phyloP scores from a whole-genome alignment of 2,329 filamentous ascomycete species.

The Cadophora sp. region DNA sequence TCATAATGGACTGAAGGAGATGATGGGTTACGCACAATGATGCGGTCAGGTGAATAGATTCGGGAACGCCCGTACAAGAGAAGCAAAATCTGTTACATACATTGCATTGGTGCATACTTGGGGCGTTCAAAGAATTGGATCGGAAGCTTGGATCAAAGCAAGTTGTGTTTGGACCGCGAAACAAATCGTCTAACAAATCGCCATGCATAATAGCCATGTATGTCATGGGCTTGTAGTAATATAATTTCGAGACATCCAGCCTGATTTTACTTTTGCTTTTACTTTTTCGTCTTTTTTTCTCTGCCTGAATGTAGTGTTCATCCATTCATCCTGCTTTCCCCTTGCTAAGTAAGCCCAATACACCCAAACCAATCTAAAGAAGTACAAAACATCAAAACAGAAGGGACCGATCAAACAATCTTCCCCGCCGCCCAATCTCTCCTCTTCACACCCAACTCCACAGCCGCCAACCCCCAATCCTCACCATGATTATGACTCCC shows the following conservation, averaged over 20 bases:
- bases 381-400: neutral
- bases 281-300: neutral
- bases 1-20: constrained; percentile 42
- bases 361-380: constrained; percentile 7
- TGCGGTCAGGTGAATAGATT: constrained; percentile 29
- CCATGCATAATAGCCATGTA: constrained; percentile 9
- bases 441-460: constrained; percentile 91
- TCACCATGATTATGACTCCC: constrained; percentile 97
- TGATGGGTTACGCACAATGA: constrained; percentile 41
- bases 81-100: constrained; percentile 28
- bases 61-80: constrained; percentile 4
- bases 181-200: neutral
- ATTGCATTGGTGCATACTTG: constrained; percentile 19
- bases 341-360: neutral
- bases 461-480: constrained; percentile 94
- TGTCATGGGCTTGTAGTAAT: constrained; percentile 31
- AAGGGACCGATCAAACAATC: constrained; percentile 30
- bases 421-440: constrained; percentile 72
- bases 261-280: neutral
- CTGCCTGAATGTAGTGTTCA: neutral
- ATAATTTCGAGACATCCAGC: constrained; percentile 31
- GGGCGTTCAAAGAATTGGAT: constrained; percentile 41
- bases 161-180: neutral
- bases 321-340: neutral
- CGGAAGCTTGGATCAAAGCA: constrained; percentile 29